Percentiles rank a stretch among this genome's conserved stretches.
Conservation (phyloP, 768 basidiomycete genomes). For the Russula foetens region DNA sequence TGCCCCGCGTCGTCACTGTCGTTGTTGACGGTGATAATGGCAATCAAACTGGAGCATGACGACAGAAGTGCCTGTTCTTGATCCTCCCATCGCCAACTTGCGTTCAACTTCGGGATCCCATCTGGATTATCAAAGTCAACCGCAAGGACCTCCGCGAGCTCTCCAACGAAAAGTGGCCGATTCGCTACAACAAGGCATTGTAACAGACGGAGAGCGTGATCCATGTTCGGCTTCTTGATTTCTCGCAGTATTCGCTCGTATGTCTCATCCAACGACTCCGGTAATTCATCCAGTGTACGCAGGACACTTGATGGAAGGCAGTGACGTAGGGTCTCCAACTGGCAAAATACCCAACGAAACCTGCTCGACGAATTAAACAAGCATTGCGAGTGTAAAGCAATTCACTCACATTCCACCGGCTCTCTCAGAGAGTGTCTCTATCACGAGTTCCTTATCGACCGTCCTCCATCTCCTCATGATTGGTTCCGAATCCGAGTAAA, state of each 20-base stretch:
- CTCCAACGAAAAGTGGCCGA: not conserved
- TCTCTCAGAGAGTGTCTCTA: not conserved
- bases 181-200: not conserved
- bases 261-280: not conserved
- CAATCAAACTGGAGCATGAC: not conserved
- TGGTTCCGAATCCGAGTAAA: too few species aligned
- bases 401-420: not conserved
- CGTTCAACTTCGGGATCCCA: not conserved
- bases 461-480: not conserved
- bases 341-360: not conserved
- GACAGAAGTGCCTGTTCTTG: not conserved
- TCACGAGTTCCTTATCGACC: not conserved
- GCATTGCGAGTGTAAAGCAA: not conserved
- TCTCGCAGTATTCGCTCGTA: not conserved
- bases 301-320: not conserved
- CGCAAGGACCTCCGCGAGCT: not conserved
- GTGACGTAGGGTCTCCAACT: not conserved
- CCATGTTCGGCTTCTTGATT: not conserved
- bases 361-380: not conserved
- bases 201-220: not conserved
- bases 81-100: not conserved
- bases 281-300: not conserved
- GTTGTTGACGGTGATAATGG: too few species aligned
- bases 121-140: not conserved
- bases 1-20: too few species aligned